Evolutionary conservation across 768 basidiomycete species (phyloP).

Genomic region (Pleurotus tuber-regium): DNA sequence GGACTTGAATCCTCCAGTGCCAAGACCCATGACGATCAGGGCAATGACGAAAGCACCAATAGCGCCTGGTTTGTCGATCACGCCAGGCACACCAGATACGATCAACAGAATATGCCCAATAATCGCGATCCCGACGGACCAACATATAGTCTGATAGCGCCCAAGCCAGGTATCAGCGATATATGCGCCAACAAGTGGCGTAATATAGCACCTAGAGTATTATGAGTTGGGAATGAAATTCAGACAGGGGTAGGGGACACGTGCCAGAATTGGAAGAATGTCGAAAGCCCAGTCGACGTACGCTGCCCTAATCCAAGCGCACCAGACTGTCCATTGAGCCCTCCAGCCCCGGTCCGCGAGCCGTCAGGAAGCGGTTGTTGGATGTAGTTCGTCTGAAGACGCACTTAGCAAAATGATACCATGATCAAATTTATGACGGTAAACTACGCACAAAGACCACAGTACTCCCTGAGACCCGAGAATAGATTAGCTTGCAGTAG

Average conservation of each 20-base stretch:
- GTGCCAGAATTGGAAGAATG: conserved; percentile 71
- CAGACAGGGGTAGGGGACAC: conserved; percentile 12
- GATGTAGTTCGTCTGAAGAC: conserved; percentile 66
- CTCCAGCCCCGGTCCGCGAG: conserved; percentile 64
- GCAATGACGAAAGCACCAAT: conserved; percentile 55
- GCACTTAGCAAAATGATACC: neutral
- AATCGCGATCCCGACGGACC: conserved; percentile 56
- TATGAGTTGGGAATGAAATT: neutral
- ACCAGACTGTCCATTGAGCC: conserved; percentile 54
- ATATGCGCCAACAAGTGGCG: conserved; percentile 68
- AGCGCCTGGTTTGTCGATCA: conserved; percentile 53
- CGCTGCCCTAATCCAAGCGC: conserved; percentile 68
- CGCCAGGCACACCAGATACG: conserved; percentile 61
- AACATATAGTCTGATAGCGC: conserved; percentile 70
- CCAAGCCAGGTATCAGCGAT: conserved; percentile 73
- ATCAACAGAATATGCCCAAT: conserved; percentile 67
- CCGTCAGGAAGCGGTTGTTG: conserved; percentile 66
- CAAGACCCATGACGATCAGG: conserved; percentile 57
- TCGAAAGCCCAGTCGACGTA: conserved; percentile 68
- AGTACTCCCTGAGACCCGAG: conserved; percentile 10
- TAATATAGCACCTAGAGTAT: conserved; percentile 53
- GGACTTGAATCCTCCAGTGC: conserved; percentile 72
- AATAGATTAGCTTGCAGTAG: neutral
- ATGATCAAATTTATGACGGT: neutral
- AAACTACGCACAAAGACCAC: conserved; percentile 45